Base-by-base conservation (phyloP, 2,329 filamentous ascomycete species). In the Incumbomyces lentus region DNA sequence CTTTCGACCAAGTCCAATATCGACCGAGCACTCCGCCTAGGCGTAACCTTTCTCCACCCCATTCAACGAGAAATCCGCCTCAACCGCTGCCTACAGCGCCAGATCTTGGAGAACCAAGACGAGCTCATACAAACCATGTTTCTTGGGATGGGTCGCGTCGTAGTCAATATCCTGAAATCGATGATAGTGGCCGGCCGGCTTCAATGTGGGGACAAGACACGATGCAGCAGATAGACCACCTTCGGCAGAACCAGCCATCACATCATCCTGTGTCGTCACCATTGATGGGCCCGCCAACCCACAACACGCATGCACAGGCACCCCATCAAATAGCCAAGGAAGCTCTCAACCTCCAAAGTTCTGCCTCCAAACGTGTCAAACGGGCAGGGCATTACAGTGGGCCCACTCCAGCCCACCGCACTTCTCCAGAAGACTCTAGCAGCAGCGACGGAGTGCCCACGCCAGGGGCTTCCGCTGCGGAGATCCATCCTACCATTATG, bases 1-100 rank as follows among this genome's bases (percentile, higher is more conserved):
- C 86, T 13, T 95, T 95, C 57, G 87, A 90, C 59, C 81, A 86
- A 47, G 71, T 85, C 18, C 82, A 79, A 19, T 75, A 76, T 48
- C 71, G 11, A 31, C 51, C 49, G 11, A 53, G 49, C 32, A 78
- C 84, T 0, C 79, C 82, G 6, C 75, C 78, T 1, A 74, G 78
- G 40, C 78, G 82, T 39, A 74, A 75, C 45, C 72, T 78, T 2
- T 88, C 85, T 44, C 85, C 87, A 0, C 89, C 92, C 85, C 76
- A 84, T 59, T 67, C 88, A 8, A 86, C 94, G 55, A 59, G 66
- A 35, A 69, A 69, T 2, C 62, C 30, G 62, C 75, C 57, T 44
- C 66, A 51, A 30, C 65, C 64, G 42, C 55, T 68, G 13, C 53
- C 50, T 19, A 50, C 59, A 31, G 47, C 44, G 26, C 48, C 46